Conservation (phyloP, 208 protist genomes). For the Leishmania major region DNA sequence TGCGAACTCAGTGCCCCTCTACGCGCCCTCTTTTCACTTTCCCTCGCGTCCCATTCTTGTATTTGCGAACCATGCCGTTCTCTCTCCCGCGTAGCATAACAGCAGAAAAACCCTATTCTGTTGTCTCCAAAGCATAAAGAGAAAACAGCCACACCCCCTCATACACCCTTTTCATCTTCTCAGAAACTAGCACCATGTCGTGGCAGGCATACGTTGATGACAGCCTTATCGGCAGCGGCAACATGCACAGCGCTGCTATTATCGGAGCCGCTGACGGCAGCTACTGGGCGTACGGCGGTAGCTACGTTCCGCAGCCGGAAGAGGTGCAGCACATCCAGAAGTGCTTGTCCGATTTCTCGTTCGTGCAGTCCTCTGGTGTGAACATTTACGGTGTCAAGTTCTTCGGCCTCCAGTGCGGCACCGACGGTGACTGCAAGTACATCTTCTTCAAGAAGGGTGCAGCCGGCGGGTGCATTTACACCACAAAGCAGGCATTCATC, state of each 20-base stretch:
- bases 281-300: slow-evolving; percentile 91
- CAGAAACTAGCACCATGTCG: slow-evolving; percentile 50
- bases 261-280: slow-evolving; percentile 78
- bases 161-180: background rate
- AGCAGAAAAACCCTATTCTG: background rate
- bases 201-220: slow-evolving; percentile 91
- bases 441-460: slow-evolving; percentile 91
- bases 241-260: slow-evolving; percentile 91
- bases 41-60: background rate
- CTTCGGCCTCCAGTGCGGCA: slow-evolving; percentile 78
- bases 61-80: background rate
- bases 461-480: slow-evolving; percentile 85
- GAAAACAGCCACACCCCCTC: background rate
- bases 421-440: slow-evolving; percentile 76
- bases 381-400: slow-evolving; percentile 87
- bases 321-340: slow-evolving; percentile 84
- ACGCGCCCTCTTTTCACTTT: background rate
- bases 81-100: background rate
- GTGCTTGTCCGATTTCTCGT: slow-evolving; percentile 60
- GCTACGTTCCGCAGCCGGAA: slow-evolving; percentile 82
- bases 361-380: slow-evolving; percentile 74
- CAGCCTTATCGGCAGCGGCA: slow-evolving; percentile 82
- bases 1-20: background rate
- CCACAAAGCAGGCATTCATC: slow-evolving; percentile 83
- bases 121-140: background rate